Evolutionary conservation across 768 basidiomycete genomes (phyloP), one percentile per base, ranked within the genome.

Genomic region (Lanmaoa pseudosensibilis): DNA sequence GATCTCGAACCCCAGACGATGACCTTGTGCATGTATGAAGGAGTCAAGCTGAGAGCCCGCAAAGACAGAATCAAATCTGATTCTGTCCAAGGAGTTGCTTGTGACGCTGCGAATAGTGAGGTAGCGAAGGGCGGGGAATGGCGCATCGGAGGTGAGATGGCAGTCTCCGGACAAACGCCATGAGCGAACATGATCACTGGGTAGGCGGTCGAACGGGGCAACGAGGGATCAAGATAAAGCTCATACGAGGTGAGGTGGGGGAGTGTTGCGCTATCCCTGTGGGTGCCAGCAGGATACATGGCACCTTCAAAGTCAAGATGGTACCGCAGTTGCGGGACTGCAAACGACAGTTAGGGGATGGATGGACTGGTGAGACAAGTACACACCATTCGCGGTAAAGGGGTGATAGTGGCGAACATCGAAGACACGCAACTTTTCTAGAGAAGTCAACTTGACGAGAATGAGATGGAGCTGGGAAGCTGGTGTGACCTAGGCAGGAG

Each of bases 161-260:
- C 69, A 69, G 48, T 68, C 59, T 21, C 76, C 77, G 4, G 76
- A 76, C 23, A 77, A 58, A 11, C 73, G 72, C n/a, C 78, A 57
- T 2, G 60, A 63, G 33, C 64, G 60, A 19, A 77, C 41, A 46
- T 21, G 44, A 21, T 59, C 36, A 8, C 72, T 59, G 6, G 57
- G 57, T 37, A 76, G 46, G 19, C 62, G 64, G 49, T 72, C 60
- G 58, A 78, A 74, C 25, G 68, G 55, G 50, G 59, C 46, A 12
- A 60, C 63, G 62, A 61, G 7, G 74, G 63, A 50, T 59, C 57
- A 43, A 77, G 48, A 50, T 68, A 65, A 8, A 77, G 66, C 56
- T 75, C 72, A 56, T 78, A 75, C 1, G 65, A 56, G 19, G 48
- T 32, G 16, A 75, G 66, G 56, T 21, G 54, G 15, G 62, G 46